Evolutionary conservation across 2,329 filamentous ascomycete genomes (phyloP), one percentile per base, ranked within the genome.

Genomic region (Nannizzia gypsea): DNA sequence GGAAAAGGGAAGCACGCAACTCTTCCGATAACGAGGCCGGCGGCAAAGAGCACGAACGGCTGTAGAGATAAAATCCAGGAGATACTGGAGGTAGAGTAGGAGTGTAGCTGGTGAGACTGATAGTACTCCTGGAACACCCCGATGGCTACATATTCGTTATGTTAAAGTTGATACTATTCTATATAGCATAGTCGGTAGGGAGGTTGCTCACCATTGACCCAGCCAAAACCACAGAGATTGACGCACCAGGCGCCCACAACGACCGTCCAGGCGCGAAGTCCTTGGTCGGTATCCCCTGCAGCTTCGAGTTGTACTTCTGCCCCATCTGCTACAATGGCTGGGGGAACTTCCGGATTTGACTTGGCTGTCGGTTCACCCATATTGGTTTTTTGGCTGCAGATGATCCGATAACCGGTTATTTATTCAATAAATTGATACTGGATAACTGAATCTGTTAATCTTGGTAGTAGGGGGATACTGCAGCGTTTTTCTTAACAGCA

Each of bases 71-170:
- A 77, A 54, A 85, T 84, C 83, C 82, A 85, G 15, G 82, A 73
- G n/a, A 85, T 74, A 0, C 78, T 79, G 59, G 78, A 81, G 1
- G 80, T 66, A 0, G 80, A 79, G 63, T 81, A 80, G 1, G 73
- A 56, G 3, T 65, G 67, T 2, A 85, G 70, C n/a, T 79, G 74
- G 5, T 77, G 70, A 5, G 68, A 74, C 63, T 82, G 72, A 64
- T 85, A 85, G 66, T 83, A 83, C 17, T 78, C 76, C 65, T 84
- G 81, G 64, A 84, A 84, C 11, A 80, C 72, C 5, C 81, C 82
- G 57, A 77, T 70, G 48, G 70, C 74, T 68, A 70, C 50, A 46
- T 22, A 24, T 8, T 63, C 57, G 5, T 20, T 8, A 15, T 61
- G 58, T 60, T 20, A 58, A n/a, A n/a, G n/a, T n/a, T n/a, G n/a